phyloP scores from a whole-genome alignment of 257 asterid species.

The Fraxinus excelsior region DNA sequence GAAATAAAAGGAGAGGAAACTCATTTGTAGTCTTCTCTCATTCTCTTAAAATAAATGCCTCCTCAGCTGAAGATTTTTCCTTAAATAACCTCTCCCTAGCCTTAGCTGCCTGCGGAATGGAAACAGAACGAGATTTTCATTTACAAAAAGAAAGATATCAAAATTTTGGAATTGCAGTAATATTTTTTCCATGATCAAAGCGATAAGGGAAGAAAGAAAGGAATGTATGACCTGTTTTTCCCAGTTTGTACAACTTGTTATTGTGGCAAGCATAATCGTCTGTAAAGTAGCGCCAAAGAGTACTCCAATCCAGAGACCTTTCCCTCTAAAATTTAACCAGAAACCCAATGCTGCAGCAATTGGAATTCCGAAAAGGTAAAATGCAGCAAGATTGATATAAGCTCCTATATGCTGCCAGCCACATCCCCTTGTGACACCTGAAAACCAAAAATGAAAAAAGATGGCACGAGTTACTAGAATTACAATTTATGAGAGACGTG shows the following conservation, averaged over 20 bases:
- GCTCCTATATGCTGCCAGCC: slow-evolving; percentile 96
- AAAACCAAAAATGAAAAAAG: not conserved
- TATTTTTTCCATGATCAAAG: not conserved
- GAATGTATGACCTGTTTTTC: slow-evolving; percentile 50
- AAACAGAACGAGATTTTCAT: not conserved
- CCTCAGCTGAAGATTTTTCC: slow-evolving; percentile 30
- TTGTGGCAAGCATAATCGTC: slow-evolving; percentile 40
- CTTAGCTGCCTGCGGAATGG: slow-evolving; percentile 45
- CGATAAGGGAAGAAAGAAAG: not conserved
- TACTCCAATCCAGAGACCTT: slow-evolving; percentile 79
- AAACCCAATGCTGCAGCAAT: slow-evolving; percentile 63
- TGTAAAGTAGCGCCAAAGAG: slow-evolving; percentile 62
- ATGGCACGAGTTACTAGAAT: too few species aligned
- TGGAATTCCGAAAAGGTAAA: slow-evolving; percentile 76
- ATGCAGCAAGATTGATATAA: slow-evolving; percentile 72
- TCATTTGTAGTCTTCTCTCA: not conserved
- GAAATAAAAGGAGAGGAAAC: not conserved
- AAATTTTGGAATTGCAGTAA: not conserved
- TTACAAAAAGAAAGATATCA: not conserved
- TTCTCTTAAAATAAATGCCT: not conserved
- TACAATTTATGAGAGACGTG: not conserved
- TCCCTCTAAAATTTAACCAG: slow-evolving; percentile 56
- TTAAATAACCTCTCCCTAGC: slow-evolving; percentile 50
- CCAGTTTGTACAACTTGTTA: slow-evolving; percentile 71
- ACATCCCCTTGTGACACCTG: slow-evolving; percentile 88